Evolutionary conservation across 2,329 filamentous ascomycete genomes (phyloP).

Genomic region (Talaromyces sp.): DNA sequence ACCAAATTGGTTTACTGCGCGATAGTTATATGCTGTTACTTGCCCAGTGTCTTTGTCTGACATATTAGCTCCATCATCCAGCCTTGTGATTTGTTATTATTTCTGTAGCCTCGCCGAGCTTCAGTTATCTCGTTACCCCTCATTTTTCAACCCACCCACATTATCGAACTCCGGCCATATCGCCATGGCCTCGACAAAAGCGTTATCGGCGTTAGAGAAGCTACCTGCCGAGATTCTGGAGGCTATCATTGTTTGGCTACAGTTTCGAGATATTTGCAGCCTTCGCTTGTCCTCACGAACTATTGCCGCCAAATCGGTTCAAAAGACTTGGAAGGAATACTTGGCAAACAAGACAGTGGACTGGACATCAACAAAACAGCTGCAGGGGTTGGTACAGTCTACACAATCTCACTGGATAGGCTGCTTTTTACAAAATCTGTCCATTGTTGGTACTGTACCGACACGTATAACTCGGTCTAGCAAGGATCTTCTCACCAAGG

Average conservation of each 20-base stretch:
- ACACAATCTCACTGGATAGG: not conserved
- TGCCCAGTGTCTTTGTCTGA: no score
- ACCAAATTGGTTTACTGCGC: no score
- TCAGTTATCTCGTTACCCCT: not conserved
- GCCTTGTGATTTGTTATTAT: no score
- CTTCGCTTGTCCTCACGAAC: not conserved
- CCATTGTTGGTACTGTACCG: not conserved
- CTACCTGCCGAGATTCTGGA: not conserved
- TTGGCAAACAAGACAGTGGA: not conserved
- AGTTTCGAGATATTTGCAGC: not conserved
- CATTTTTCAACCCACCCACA: not conserved
- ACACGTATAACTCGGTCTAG: not conserved
- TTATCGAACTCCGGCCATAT: not conserved
- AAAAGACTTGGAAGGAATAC: not conserved
- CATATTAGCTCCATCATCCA: no score
- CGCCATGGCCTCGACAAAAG: not conserved
- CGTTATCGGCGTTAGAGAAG: not conserved
- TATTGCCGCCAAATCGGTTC: not conserved
- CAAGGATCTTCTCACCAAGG: not conserved
- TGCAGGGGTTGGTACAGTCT: constrained; percentile 1
- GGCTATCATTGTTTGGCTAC: not conserved
- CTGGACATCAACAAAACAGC: not conserved
- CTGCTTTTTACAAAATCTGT: not conserved
- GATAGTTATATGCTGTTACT: no score
- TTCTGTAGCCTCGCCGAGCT: no score